Percentiles rank a stretch among this genome's conserved stretches.
Evolutionary conservation across 768 basidiomycete species (phyloP).

Genomic region (Tylopilus cervinicoccineus): DNA sequence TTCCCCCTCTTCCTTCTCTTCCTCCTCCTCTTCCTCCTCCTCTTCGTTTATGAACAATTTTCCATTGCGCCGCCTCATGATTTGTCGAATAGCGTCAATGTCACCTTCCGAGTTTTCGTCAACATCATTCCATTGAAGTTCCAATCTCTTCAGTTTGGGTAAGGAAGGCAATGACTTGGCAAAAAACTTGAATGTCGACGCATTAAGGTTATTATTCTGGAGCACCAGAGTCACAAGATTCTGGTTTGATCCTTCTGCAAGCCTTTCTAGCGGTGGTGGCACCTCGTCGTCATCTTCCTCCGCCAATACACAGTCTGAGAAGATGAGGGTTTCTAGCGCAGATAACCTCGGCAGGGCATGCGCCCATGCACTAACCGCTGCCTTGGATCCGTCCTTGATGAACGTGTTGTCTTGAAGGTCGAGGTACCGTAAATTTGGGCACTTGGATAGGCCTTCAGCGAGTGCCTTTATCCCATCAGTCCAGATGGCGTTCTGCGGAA

Average conservation of each 20-base stretch:
- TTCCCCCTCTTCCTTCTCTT: conserved; percentile 51
- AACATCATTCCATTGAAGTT: conserved; percentile 88
- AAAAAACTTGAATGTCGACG: conserved; percentile 61
- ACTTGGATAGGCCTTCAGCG: conserved; percentile 68
- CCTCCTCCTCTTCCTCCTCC: conserved; percentile 77
- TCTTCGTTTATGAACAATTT: conserved; percentile 68
- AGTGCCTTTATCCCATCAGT: conserved; percentile 86
- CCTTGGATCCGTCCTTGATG: conserved; percentile 59
- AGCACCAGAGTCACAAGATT: conserved; percentile 74
- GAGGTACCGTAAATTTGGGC: conserved; percentile 62
- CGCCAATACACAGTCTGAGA: conserved; percentile 89
- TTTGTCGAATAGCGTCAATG: conserved; percentile 47
- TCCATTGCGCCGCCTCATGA: conserved; percentile 63
- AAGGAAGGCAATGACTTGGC: conserved; percentile 64
- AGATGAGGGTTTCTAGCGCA: conserved; percentile 69
- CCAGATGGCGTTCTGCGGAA: conserved; percentile 98
- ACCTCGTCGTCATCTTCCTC: conserved; percentile 70
- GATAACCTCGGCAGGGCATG: conserved; percentile 68
- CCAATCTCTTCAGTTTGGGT: conserved; percentile 58
- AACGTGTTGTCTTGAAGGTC: conserved; percentile 94
- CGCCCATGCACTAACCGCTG: conserved; percentile 56
- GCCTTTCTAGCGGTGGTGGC: conserved; percentile 54
- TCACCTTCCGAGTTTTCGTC: conserved; percentile 68
- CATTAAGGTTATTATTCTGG: conserved; percentile 90
- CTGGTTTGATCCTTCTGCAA: conserved; percentile 67